Percentiles rank a stretch among this genome's conserved stretches.
Conservation (phyloP, 345 rosid genomes). For the Cardiospermum halicacabum region DNA sequence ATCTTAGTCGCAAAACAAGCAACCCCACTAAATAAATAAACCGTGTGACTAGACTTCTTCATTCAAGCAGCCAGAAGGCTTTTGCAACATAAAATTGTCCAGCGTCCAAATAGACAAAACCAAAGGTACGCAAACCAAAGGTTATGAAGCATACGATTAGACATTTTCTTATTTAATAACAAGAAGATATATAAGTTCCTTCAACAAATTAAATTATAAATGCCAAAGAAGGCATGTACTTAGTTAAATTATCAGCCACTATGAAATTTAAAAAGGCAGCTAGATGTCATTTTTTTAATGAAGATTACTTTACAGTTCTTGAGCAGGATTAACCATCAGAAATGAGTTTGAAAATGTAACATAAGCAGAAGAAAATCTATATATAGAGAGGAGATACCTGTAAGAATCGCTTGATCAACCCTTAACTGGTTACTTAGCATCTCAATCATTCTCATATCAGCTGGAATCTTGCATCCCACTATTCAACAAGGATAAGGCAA, state of each 20-base stretch:
- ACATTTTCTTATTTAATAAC: neutral
- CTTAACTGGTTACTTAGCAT: constrained; percentile 82
- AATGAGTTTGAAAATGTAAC: too few relatives aligned
- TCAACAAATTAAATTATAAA: neutral
- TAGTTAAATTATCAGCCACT: neutral
- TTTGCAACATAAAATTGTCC: neutral
- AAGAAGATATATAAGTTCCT: neutral
- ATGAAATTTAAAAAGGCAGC: neutral
- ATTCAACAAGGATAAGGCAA: constrained; percentile 16
- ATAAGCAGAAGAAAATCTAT: neutral
- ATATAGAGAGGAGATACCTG: constrained; percentile 46
- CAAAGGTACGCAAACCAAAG: neutral
- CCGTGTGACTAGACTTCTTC: neutral
- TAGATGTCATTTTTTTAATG: neutral
- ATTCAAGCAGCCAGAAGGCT: neutral
- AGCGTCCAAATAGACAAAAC: neutral
- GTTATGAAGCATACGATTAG: neutral
- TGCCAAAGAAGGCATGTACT: neutral
- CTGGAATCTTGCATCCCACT: constrained; percentile 99
- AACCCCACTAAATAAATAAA: neutral
- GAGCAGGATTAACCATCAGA: neutral
- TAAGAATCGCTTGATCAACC: constrained; percentile 98
- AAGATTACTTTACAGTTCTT: neutral
- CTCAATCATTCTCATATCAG: constrained; percentile 97
- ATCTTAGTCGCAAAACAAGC: neutral